Evolutionary conservation across 305 asterid genomes (phyloP).

Genomic region (Rubia balearica): DNA sequence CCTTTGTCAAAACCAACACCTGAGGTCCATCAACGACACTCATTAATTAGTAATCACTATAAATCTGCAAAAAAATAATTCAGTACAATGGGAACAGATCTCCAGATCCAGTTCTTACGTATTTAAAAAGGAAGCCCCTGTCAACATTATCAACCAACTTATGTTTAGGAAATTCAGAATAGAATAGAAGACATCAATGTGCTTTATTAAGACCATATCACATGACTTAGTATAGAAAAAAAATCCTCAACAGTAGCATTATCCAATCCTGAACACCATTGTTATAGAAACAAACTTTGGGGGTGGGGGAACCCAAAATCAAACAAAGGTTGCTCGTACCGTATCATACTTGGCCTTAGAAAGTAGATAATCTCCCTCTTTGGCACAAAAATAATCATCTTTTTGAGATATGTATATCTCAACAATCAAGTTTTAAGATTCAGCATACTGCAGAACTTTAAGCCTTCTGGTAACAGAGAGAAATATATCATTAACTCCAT

Average conservation of each 20-base stretch:
- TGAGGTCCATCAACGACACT: conserved; percentile 51
- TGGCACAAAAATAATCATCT: conserved; percentile 19
- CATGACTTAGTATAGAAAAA: not conserved
- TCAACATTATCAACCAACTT: no score
- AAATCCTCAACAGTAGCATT: no score
- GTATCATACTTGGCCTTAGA: conserved; percentile 97
- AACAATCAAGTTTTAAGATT: not conserved
- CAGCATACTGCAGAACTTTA: not conserved
- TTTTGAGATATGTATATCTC: not conserved
- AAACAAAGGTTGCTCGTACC: conserved; percentile 27
- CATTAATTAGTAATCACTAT: conserved; percentile 11
- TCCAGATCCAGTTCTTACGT: no score
- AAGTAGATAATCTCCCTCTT: conserved; percentile 86
- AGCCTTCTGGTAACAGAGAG: not conserved
- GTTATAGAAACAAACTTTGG: conserved; percentile 1
- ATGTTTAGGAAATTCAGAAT: no score
- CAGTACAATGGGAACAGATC: no score
- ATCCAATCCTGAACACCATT: not conserved
- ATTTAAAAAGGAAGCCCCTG: no score
- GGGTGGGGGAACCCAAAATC: conserved; percentile 4
- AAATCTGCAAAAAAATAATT: no score
- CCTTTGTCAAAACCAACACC: conserved; percentile 90
- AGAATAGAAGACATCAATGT: not conserved
- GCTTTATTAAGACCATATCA: not conserved
- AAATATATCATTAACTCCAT: no score